Evolutionary conservation across 768 basidiomycete species (phyloP).

Genomic region (Suillus americanus): DNA sequence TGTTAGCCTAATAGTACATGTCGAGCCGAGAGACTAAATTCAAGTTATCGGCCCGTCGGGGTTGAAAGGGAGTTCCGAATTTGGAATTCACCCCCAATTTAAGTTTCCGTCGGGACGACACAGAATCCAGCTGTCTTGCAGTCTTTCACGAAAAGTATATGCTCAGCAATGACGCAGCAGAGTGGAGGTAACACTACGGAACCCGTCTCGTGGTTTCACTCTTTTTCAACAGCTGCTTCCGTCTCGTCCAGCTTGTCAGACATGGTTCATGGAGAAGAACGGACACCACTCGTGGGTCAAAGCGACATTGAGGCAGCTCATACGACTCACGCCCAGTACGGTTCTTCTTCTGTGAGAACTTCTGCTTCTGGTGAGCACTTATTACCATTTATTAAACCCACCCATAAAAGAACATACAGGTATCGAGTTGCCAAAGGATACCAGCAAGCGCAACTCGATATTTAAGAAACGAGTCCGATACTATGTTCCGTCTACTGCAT

Average conservation of each 20-base stretch:
- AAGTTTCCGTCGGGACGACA: too few species aligned
- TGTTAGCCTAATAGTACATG: not conserved
- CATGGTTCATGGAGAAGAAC: slow-evolving; percentile 22
- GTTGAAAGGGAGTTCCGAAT: too few species aligned
- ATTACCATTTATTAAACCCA: not conserved
- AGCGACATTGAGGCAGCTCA: slow-evolving; percentile 27
- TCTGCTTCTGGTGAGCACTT: slow-evolving; percentile 20
- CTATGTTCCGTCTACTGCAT: slow-evolving; percentile 74
- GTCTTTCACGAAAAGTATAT: not conserved
- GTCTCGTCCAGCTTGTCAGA: slow-evolving; percentile 24
- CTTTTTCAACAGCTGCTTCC: slow-evolving; percentile 31
- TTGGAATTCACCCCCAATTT: too few species aligned
- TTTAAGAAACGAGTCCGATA: slow-evolving; percentile 59
- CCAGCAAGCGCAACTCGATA: slow-evolving; percentile 23
- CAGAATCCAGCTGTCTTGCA: not conserved
- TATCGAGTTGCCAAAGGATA: slow-evolving; percentile 14
- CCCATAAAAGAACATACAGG: not conserved
- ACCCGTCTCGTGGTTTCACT: slow-evolving; percentile 4
- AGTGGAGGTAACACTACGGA: not conserved
- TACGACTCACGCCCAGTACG: slow-evolving; percentile 16
- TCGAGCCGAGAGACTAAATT: too few species aligned
- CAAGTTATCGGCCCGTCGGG: too few species aligned
- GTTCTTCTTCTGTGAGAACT: slow-evolving; percentile 14
- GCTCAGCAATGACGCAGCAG: slow-evolving; percentile 10
- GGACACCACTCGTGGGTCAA: slow-evolving; percentile 21